Percentiles rank a stretch among this genome's conserved stretches.
These are phyloP conservation scores for Alternaria conjuncta DNA, from an alignment of 2,329 filamentous ascomycete genomes.

Conservation along the genomic window DNA sequence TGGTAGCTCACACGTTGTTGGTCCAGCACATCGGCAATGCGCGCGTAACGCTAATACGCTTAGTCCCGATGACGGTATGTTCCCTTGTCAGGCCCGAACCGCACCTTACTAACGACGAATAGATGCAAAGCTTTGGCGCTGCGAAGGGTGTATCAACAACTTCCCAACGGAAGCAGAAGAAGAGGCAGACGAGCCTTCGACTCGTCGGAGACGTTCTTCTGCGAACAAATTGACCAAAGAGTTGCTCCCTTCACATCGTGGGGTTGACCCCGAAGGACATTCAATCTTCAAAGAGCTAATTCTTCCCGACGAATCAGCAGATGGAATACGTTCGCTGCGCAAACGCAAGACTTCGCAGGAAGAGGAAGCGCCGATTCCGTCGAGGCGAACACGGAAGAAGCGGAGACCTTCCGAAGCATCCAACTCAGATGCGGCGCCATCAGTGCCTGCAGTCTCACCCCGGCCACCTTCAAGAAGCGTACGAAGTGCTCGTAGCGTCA, in stretches of 20 bases:
- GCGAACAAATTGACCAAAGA: conserved; percentile 73
- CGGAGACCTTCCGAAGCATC: conserved; percentile 47
- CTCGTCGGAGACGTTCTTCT: conserved; percentile 61
- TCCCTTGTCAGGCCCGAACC: conserved; percentile 19
- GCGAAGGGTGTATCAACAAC: conserved; percentile 63
- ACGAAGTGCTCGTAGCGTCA: conserved; percentile 24
- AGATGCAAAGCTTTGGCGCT: conserved; percentile 69
- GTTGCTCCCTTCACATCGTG: conserved; percentile 72
- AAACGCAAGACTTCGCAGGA: conserved; percentile 84
- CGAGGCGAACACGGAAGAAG: conserved; percentile 51
- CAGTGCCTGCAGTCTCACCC: conserved; percentile 39
- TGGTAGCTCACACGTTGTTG: conserved; percentile 52
- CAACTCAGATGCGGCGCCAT: conserved; percentile 39
- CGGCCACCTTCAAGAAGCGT: conserved; percentile 34
- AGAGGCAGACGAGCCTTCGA: conserved; percentile 49
- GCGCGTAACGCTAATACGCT: conserved; percentile 74
- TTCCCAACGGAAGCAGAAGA: conserved; percentile 40
- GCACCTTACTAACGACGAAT: conserved; percentile 26
- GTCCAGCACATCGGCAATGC: conserved; percentile 87
- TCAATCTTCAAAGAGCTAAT: conserved; percentile 78
- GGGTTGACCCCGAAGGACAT: conserved; percentile 67
- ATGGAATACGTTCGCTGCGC: conserved; percentile 77
- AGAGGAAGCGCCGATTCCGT: conserved; percentile 61
- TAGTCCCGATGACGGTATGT: conserved; percentile 68
- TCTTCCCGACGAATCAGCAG: conserved; percentile 73